These are phyloP conservation scores for Asterophora parasitica DNA, from an alignment of 768 basidiomycete genomes.

Conservation along the genomic window DNA sequence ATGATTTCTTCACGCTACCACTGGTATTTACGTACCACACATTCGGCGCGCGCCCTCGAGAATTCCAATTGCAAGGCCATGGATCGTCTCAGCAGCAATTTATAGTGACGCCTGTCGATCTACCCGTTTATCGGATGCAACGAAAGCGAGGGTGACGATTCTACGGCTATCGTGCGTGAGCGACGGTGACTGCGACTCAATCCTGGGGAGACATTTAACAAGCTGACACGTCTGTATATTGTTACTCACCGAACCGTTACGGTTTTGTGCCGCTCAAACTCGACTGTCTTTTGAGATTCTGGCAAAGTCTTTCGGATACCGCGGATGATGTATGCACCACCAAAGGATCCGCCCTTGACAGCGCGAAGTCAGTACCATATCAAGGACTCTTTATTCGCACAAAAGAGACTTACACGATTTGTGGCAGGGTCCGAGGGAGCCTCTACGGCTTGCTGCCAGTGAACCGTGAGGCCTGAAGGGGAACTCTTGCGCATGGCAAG, in stretches of 20 bases:
- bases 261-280: slow-evolving; percentile 46
- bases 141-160: slow-evolving; percentile 44
- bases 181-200: slow-evolving; percentile 36
- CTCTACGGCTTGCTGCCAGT: slow-evolving; percentile 45
- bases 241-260: slow-evolving; percentile 44
- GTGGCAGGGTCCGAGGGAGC: slow-evolving; percentile 33
- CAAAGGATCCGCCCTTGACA: slow-evolving; percentile 42
- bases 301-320: slow-evolving; percentile 39
- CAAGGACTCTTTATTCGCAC: not conserved
- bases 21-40: too few species aligned
- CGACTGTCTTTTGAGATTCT: slow-evolving; percentile 26
- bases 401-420: slow-evolving; percentile 36
- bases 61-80: too few species aligned
- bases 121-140: slow-evolving; percentile 41
- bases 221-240: not conserved
- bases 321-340: slow-evolving; percentile 46
- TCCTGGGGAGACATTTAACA: slow-evolving; percentile 22
- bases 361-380: not conserved
- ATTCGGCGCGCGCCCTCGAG: too few species aligned
- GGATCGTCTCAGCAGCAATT: not conserved
- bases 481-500: slow-evolving; percentile 36
- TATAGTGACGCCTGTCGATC: slow-evolving; percentile 23
- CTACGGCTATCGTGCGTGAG: slow-evolving; percentile 37
- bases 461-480: slow-evolving; percentile 36
- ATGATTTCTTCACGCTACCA: not conserved